Evolutionary conservation across 257 asterid genomes (phyloP).

Genomic region (Prunella vulgaris): DNA sequence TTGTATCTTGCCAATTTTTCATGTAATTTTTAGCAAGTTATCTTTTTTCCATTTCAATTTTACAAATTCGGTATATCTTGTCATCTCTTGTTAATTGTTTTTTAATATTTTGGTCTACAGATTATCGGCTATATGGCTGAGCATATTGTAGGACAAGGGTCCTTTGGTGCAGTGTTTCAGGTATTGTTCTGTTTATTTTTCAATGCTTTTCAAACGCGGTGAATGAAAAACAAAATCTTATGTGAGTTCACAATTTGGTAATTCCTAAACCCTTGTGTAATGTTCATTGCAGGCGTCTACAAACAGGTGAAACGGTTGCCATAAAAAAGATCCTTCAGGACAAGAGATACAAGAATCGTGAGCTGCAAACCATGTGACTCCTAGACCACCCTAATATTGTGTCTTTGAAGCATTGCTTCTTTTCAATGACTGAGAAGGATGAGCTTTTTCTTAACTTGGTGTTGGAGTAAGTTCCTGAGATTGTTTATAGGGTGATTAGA

Average conservation of each 20-base stretch:
- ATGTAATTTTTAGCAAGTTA: too few species aligned
- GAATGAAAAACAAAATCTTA: neutral
- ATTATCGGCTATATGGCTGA: slow-evolving; percentile 86
- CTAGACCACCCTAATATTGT: slow-evolving; percentile 85
- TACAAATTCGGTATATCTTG: too few species aligned
- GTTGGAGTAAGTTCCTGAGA: slow-evolving; percentile 82
- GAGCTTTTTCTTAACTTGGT: slow-evolving; percentile 84
- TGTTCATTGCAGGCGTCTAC: slow-evolving; percentile 61
- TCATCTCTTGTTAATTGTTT: neutral
- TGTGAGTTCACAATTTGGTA: neutral
- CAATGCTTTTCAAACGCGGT: slow-evolving; percentile 2
- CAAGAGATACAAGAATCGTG: slow-evolving; percentile 84
- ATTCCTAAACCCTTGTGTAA: neutral
- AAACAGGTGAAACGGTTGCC: slow-evolving; percentile 87
- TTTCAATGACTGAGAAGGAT: slow-evolving; percentile 70
- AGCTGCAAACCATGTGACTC: slow-evolving; percentile 78
- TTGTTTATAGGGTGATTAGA: slow-evolving; percentile 73
- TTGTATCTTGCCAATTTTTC: too few species aligned
- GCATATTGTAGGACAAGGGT: slow-evolving; percentile 83
- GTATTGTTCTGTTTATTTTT: slow-evolving; percentile 28
- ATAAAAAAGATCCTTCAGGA: slow-evolving; percentile 89
- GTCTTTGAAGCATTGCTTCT: slow-evolving; percentile 69
- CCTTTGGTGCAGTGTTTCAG: slow-evolving; percentile 88
- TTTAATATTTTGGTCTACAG: slow-evolving; percentile 26
- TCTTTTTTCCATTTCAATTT: too few species aligned